Evolutionary conservation across 129 eudicot species (phyloP), one percentile per base, ranked within the genome.

Genomic region (Arctium lappa): DNA sequence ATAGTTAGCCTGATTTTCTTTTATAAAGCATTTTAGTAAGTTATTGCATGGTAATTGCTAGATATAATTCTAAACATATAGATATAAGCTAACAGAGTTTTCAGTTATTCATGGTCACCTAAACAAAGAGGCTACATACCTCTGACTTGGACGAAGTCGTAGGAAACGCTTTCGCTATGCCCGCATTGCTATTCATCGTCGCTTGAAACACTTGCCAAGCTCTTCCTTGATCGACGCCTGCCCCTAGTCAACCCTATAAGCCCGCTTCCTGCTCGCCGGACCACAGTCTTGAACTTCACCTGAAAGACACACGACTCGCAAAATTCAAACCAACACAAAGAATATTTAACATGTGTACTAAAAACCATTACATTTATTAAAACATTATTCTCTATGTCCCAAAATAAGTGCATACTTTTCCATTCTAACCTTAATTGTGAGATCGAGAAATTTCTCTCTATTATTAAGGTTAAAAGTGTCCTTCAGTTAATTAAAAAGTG

Each of bases 171-270:
- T 6, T 73, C n/a, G 65, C 8, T 65, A n/a, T 65, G 63, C 9
- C 34, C 1, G 29, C 8, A 8, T 31, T 78, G 83, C 83, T 84
- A 84, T 63, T 84, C 87, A 34, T 84, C 87, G 12, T 84, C 87
- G 56, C 87, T 84, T 22, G 87, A 84, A 79, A 74, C 87, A 84
- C 87, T 79, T 65, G 87, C 87, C 44, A 84, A 84, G 75, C 87
- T 84, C 84, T 80, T 84, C 42, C 22, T 79, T 73, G 87, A 84
- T 34, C 33, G 83, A 68, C 84, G 80, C 12, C 72, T 84, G 46
- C 84, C 87, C 84, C 87, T 79, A 0, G 87, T 79, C 84, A 84
- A 84, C 70, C 87, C 87, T 65, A 84, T 84, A 34, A 84, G 73
- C 32, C 71, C 50, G 63, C 87, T 84, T 84, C 87, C 87, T 66